Evolutionary conservation across 768 basidiomycete genomes (phyloP).

Genomic region (Hemileccinum impolitum): DNA sequence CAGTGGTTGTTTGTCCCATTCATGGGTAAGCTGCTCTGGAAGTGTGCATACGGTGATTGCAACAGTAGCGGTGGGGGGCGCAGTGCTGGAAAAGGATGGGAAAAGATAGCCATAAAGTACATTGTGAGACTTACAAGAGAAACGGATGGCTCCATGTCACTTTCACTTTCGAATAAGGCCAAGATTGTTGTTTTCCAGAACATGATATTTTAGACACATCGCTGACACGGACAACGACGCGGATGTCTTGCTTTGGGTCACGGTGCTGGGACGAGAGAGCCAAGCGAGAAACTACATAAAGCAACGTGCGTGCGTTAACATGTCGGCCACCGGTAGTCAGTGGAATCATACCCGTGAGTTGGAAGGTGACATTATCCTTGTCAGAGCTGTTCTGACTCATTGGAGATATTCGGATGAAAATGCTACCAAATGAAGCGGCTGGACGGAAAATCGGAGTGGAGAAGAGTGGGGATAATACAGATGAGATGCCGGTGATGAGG

Average conservation of each 20-base stretch:
- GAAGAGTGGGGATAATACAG: no score
- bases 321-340: neutral
- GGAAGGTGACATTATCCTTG: neutral
- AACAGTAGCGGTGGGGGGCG: neutral
- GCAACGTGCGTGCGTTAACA: neutral
- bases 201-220: neutral
- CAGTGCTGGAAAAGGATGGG: neutral
- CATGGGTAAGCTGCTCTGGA: neutral
- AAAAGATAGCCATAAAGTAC: no score
- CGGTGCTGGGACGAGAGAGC: neutral
- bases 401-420: neutral
- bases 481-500: no score
- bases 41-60: neutral
- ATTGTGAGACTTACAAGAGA: no score
- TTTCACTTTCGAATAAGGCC: neutral
- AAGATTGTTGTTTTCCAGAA: neutral
- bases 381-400: neutral
- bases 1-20: neutral
- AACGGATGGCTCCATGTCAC: neutral
- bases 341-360: neutral
- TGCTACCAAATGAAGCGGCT: no score
- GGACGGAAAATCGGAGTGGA: no score
- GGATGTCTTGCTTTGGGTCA: neutral
- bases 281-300: neutral
- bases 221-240: neutral